Evolutionary conservation across 495 filamentous ascomycete species (phyloP).

Genomic region (Tetracladium setigerum): DNA sequence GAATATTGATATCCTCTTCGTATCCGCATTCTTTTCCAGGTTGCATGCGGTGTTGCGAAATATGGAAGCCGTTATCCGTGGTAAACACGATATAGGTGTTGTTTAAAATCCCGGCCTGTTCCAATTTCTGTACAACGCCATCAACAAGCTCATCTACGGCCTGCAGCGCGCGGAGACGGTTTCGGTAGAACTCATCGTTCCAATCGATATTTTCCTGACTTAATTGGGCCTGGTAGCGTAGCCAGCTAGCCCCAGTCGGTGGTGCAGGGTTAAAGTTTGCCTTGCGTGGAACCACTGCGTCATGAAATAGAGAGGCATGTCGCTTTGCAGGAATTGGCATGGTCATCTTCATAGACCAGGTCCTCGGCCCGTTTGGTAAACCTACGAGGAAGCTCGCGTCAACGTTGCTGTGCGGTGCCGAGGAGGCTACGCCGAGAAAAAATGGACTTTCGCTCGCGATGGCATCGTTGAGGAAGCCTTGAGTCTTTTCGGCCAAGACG

Average conservation of each 20-base stretch:
- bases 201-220: slow-evolving; percentile 46
- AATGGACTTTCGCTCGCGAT: slow-evolving; percentile 44
- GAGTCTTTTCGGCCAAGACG: slow-evolving; percentile 48
- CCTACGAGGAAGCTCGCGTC: slow-evolving; percentile 22
- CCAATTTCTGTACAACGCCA: slow-evolving; percentile 38
- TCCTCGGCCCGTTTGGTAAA: no score
- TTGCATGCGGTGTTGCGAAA: slow-evolving; percentile 57
- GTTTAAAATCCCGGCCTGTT: slow-evolving; percentile 41
- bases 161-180: slow-evolving; percentile 50
- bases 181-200: slow-evolving; percentile 57
- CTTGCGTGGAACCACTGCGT: slow-evolving; percentile 37
- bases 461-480: slow-evolving; percentile 52
- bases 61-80: slow-evolving; percentile 62
- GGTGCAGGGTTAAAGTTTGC: slow-evolving; percentile 36
- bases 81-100: slow-evolving; percentile 62
- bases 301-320: slow-evolving; percentile 34
- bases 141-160: slow-evolving; percentile 59
- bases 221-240: slow-evolving; percentile 40
- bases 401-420: slow-evolving; percentile 54
- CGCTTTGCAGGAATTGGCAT: slow-evolving; percentile 36
- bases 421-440: slow-evolving; percentile 51
- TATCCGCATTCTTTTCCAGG: slow-evolving; percentile 59
- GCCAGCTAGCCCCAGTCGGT: slow-evolving; percentile 50
- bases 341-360: slow-evolving; percentile 30
- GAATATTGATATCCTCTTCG: slow-evolving; percentile 61